Evolutionary conservation across 2,329 filamentous ascomycete species (phyloP), one percentile per base, ranked within the genome.

Genomic region (Ascochyta pisi): DNA sequence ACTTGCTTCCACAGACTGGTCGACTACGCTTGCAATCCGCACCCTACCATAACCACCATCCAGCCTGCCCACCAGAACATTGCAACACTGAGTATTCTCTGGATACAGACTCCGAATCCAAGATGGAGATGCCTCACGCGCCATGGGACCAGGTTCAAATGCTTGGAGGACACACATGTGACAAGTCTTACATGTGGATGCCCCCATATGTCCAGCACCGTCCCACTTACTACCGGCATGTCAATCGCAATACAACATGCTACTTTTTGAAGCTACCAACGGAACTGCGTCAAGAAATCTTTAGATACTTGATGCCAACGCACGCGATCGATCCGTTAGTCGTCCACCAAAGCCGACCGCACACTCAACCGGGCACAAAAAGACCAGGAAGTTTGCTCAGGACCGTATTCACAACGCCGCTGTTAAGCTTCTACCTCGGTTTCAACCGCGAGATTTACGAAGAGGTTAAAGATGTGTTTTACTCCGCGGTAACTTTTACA

Each of bases 141-240:
- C 70, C 69, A 10, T 63, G 64, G 59, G 73, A 70, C 40, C 62
- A 71, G 39, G 66, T 64, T 46, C 51, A 52, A 26, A 33, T 55
- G 7, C 6, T 34, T 5, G 51, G 60, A 37, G 64, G 66, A n/a
- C 58, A 65, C n/a, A 63, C 45, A 50, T 73, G 70, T 37, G 63
- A 58, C 13, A 57, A 60, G 10, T 46, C 70, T 8, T 73, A 72
- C 37, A 56, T 60, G 53, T 73, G 68, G 68, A 67, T 42, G 6
- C 69, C 65, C 3, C 70, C 71, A 3, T 63, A 69, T 50, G 62
- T 72, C 40, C 64, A 73, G 46, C 65, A 73, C 22, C 74, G 71
- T 37, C 26, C 47, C 4, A 57, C 71, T 7, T 70, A 74, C 33
- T 52, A 62, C 49, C 59, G 64, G 6, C 60, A 69, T 37, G 10